Evolutionary conservation across 2,329 filamentous ascomycete species (phyloP).

Genomic region (Aspergillus tubingensis): DNA sequence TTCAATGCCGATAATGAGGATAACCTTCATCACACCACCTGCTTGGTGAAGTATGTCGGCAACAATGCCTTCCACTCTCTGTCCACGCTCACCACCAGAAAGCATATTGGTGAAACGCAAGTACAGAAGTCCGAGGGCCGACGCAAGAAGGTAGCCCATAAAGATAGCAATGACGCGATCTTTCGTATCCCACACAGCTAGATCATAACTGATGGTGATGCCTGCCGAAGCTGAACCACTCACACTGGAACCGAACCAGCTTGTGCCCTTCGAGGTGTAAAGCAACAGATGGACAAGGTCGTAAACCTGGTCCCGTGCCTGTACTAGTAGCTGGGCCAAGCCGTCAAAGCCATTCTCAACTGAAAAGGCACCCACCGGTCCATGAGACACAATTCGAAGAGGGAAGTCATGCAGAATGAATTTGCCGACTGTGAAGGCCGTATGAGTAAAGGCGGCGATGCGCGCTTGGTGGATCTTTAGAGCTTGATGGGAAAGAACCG

Average conservation of each 20-base stretch:
- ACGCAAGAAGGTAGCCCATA: constrained; percentile 78
- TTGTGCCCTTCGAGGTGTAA: constrained; percentile 28
- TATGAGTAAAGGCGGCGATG: constrained; percentile 46
- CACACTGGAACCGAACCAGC: constrained; percentile 30
- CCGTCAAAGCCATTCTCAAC: constrained; percentile 22
- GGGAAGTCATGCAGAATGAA: constrained; percentile 48
- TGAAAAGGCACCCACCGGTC: constrained; percentile 25
- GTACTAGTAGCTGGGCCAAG: constrained; percentile 17
- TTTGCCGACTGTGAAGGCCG: constrained; percentile 42
- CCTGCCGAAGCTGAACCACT: constrained; percentile 21
- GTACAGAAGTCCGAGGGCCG: constrained; percentile 74
- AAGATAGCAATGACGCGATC: constrained; percentile 73
- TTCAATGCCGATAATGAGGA: constrained; percentile 97
- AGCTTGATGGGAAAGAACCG: constrained; percentile 72
- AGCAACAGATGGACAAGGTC: constrained; percentile 24
- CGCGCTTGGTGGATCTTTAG: constrained; percentile 62
- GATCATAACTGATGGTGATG: constrained; percentile 53
- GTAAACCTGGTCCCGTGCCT: constrained; percentile 24
- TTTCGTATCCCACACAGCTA: constrained; percentile 70
- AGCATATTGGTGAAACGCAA: constrained; percentile 72
- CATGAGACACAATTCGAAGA: constrained; percentile 32
- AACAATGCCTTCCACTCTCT: constrained; percentile 67
- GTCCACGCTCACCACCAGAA: constrained; percentile 56
- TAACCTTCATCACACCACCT: constrained; percentile 95
- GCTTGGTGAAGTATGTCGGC: constrained; percentile 88